Evolutionary conservation across 331 rosid genomes (phyloP), one percentile per base, ranked within the genome.

Genomic region (Pyracantha coccinea): DNA sequence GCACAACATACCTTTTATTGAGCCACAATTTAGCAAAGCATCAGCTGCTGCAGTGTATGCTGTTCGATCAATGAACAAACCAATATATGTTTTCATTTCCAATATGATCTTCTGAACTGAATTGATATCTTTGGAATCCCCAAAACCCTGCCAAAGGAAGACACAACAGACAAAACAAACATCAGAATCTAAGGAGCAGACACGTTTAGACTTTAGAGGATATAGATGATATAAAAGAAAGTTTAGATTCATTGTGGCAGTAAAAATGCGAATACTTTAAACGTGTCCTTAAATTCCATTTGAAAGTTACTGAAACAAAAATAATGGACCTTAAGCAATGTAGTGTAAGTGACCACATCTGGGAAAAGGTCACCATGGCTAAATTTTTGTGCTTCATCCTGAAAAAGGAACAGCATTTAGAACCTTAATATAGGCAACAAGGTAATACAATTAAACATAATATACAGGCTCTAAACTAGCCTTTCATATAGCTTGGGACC

Each of bases 21-120:
- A 84, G 69, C 87, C 91, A 78, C 92, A 92, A 71, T 80, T 83
- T 47, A 92, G 86, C 78, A 92, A 80, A 76, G 96, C 91, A 66
- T 92, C 96, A 70, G 87, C 60, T 44, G 80, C 91, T 65, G 90
- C 90, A 7, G 92, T 92, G 88, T 90, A 92, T 79, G 96, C 94
- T 23, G 92, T 92, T 81, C 96, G 87, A 75, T 92, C 96, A 35
- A 92, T 83, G 61, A 61, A 78, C 68, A 83, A 83, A 68, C 75
- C 80, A 47, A 67, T 78, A 77, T 75, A 54, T 74, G 86, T 81
- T 80, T 92, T 92, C 96, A 90, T 88, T 87, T 92, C 93, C 75
- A 82, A 78, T 68, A 92, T 87, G 82, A 88, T 84, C 78, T 83
- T 83, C 77, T 78, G 73, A 80, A 90, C 91, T 14, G 87, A 65